Base-by-base conservation (phyloP, 345 rosid species). In the Physaria fendleri region DNA sequence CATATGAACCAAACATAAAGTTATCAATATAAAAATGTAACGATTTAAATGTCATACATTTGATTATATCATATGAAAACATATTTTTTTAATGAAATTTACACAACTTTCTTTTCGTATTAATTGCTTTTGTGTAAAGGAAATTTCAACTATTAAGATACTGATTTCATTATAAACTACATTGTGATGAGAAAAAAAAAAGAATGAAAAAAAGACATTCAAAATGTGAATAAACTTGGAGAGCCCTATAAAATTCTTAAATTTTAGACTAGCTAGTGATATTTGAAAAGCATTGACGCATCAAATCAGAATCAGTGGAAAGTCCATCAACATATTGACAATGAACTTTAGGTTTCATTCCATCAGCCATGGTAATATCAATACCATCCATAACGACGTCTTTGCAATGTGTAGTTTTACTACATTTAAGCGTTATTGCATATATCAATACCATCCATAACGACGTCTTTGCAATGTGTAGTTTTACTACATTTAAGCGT, bases 321-420 rank as follows among this genome's bases (percentile, higher is more conserved):
- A 5, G 5, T 17, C 72, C 72, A n/a, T 58, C 65, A 34, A 67
- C 73, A 34, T 20, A 4, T 18, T 68, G 22, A 2, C 67, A 68
- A 14, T 20, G 7, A 15, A 53, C 40, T 16, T 15, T 44, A 44
- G 62, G 54, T 44, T 27, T 37, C 7, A 16, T 21, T 53, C 73
- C 73, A 51, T 53, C 3, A 3, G 32, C 58, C 62, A 17, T 15
- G 1, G 53, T 38, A 15, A 62, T 69, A 62, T 62, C 11, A 41
- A 69, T 61, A 39, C 14, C 45, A 45, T 62, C 56, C 43, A 62
- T 21, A 8, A 40, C 14, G 4, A 70, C 18, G 24, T 38, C 69
- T 37, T 22, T 47, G 13, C 74, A 70, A 13, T 6, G 42, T 23
- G 42, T 55, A 4, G 13, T 16, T 38, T n/a, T 39, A 56, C 69